These are phyloP conservation scores for Rhododendron vialii DNA, from an alignment of 148 eudicot species.

Conservation along the genomic window DNA sequence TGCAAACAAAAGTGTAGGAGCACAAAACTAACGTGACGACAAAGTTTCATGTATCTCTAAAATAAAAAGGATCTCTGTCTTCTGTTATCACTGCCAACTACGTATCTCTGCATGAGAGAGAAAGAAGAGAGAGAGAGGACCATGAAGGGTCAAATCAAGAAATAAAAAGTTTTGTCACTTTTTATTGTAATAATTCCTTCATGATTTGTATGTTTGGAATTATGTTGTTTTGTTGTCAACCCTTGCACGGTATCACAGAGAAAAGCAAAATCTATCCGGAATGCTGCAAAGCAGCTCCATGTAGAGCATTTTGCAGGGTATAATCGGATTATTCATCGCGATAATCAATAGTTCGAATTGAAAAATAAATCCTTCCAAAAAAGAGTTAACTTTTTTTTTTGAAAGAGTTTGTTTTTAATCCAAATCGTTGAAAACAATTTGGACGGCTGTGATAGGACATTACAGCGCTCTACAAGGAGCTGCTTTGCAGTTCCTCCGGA, in stretches of 20 bases:
- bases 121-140: neutral
- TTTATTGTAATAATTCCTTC: neutral
- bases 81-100: slow-evolving; percentile 27
- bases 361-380: too few species aligned
- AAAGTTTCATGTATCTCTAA: slow-evolving; percentile 8
- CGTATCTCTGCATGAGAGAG: slow-evolving; percentile 10
- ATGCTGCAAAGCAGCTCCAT: too few species aligned
- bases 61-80: slow-evolving; percentile 12
- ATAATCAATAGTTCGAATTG: too few species aligned
- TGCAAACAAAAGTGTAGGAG: neutral
- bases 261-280: neutral
- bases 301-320: fast-evolving
- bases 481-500: too few species aligned
- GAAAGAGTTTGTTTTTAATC: too few species aligned
- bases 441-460: too few species aligned
- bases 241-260: neutral
- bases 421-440: too few species aligned
- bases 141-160: slow-evolving; percentile 26
- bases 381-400: too few species aligned
- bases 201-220: neutral
- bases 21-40: slow-evolving; percentile 10
- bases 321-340: fast-evolving
- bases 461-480: too few species aligned
- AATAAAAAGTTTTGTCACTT: neutral
- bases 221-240: neutral